phyloP scores from a whole-genome alignment of 2,329 filamentous ascomycete genomes.

The Fusarium sp. region DNA sequence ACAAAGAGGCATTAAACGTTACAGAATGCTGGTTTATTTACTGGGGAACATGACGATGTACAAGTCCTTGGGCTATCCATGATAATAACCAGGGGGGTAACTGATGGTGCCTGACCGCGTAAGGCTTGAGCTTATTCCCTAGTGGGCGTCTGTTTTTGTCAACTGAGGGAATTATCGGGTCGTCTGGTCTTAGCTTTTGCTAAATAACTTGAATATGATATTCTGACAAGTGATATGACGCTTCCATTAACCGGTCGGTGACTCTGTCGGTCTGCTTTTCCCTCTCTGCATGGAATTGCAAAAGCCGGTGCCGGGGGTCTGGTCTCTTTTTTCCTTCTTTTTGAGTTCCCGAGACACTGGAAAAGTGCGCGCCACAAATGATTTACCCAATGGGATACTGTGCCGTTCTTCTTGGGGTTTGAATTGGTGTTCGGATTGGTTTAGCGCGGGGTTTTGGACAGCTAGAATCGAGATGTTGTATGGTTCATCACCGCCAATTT shows the following conservation, averaged over 20 bases:
- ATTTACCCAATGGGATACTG: constrained; percentile 18
- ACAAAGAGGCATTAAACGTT: constrained; percentile 13
- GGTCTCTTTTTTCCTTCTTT: constrained; percentile 1
- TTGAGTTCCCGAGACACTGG: constrained; percentile 15
- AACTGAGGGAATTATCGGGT: constrained; percentile 31
- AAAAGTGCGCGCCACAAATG: constrained; percentile 11
- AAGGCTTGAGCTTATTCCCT: constrained; percentile 14
- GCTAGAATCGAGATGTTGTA: constrained; percentile 10
- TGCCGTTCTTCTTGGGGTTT: constrained; percentile 6
- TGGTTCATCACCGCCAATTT: constrained; percentile 34
- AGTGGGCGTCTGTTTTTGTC: constrained; percentile 7
- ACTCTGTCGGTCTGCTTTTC: constrained; percentile 32
- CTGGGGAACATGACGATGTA: constrained; percentile 6
- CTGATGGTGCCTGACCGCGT: constrained; percentile 32
- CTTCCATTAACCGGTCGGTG: constrained; percentile 15
- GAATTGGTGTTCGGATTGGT: constrained; percentile 2
- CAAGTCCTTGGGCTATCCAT: neutral
- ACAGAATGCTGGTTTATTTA: neutral
- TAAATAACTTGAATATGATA: neutral
- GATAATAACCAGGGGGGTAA: constrained; percentile 12
- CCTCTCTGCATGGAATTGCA: neutral
- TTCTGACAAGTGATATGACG: constrained; percentile 22
- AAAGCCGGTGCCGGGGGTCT: neutral
- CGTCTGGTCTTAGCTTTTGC: too few species aligned
- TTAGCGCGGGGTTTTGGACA: constrained; percentile 32